phyloP scores from a whole-genome alignment of 78 protist genomes.

The Thecamonas trahens region DNA sequence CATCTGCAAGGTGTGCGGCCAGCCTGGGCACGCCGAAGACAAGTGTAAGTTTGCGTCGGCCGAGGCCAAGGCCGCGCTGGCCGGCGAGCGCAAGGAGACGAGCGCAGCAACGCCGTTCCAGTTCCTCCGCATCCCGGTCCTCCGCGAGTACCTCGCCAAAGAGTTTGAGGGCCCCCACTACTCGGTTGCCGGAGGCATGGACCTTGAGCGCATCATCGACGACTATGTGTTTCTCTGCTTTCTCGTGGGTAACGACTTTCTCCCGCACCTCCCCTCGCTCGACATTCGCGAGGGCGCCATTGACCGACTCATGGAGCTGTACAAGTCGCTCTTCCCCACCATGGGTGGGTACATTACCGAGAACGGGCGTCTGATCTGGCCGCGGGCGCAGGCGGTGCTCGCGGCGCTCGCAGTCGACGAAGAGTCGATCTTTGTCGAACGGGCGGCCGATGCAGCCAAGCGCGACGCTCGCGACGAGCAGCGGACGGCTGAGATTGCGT shows the following conservation, averaged over 20 bases:
- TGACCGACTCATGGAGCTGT: conserved; percentile 64
- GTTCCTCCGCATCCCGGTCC: conserved; percentile 12
- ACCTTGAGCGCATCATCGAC: conserved; percentile 90
- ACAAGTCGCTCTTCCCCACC: conserved; percentile 35
- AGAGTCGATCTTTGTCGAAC: neutral
- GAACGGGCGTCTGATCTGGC: conserved; percentile 51
- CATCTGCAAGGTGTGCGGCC: conserved; percentile 12
- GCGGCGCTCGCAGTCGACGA: neutral
- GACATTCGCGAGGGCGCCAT: conserved; percentile 90
- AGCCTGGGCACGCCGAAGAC: conserved; percentile 1
- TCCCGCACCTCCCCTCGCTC: conserved; percentile 96
- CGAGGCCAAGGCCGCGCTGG: neutral
- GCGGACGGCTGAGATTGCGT: neutral
- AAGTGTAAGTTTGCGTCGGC: neutral
- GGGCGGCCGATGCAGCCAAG: too few species aligned
- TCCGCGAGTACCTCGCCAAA: conserved; percentile 54
- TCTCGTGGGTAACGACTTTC: conserved; percentile 98
- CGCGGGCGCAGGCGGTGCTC: neutral
- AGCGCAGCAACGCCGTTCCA: conserved; percentile 7
- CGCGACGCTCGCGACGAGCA: neutral
- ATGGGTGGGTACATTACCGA: conserved; percentile 79
- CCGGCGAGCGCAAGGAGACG: neutral
- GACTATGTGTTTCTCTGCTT: conserved; percentile 94
- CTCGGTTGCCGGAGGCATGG: neutral
- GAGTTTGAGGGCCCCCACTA: conserved; percentile 13